Evolutionary conservation across 768 basidiomycete species (phyloP), one percentile per base, ranked within the genome.

Genomic region (Trametes cingulata): DNA sequence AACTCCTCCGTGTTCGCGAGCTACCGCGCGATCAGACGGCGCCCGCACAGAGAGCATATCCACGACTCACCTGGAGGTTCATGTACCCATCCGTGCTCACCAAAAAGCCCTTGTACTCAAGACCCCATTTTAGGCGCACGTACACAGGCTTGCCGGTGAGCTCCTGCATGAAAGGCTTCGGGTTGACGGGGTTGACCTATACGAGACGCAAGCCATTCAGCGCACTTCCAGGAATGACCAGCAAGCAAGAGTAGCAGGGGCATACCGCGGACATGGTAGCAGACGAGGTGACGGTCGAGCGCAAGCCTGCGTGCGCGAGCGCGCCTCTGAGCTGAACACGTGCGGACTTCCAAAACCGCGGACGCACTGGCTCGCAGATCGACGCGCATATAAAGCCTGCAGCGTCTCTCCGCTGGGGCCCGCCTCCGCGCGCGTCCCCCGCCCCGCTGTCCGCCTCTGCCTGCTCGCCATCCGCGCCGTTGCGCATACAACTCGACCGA

Each of bases 21-120:
- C 96, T 99, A 65, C 57, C 24, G 42, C 43, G n/a, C 19, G 29
- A 29, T 45, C n/a, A 46, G 13, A 36, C 13, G 50, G 39, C 4
- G 17, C 24, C 58, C 33, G 39, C 37, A 46, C 52, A 57, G 25
- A 25, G 35, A 27, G 13, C 2, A 15, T 17, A 24, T 27, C 6
- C 40, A 47, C 36, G 36, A 72, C 78, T 61, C 68, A 93, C 96
- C 82, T 99, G 97, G 47, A 99, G 85, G 74, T 99, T 99, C 97
- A 98, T 98, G 78, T 97, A 99, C 13, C 93, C 93, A 75, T 99
- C 97, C 7, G 97, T 98, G 70, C 93, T 95, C 66, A 99, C 97
- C 64, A 99, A 83, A 79, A 97, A 99, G 42, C 97, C 97, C 79
- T 95, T 97, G 82, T 98, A 98, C 72, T 98, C 95, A 51, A 98